Evolutionary conservation across 2,329 filamentous ascomycete genomes (phyloP), one percentile per base, ranked within the genome.

Genomic region (Penicillium sclerotiorum): DNA sequence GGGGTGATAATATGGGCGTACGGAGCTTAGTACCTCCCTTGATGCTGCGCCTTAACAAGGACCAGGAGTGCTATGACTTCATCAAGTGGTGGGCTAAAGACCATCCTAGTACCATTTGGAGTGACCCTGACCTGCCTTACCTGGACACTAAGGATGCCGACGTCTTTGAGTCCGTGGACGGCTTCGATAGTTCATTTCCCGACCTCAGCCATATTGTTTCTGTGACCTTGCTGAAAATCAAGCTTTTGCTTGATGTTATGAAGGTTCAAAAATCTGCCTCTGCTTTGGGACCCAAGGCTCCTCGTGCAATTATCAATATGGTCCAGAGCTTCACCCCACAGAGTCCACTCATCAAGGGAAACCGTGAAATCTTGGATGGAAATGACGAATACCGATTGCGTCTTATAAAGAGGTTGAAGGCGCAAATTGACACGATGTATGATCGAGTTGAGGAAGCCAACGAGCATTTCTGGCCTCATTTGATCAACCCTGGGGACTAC

Each of bases 11-110:
- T 49, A 64, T 79, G 66, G 72, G 73, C 0, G 15, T 79, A 3
- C 69, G 77, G 0, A 36, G 71, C 15, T 17, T 75, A 0, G 50
- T 77, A 0, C 78, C 80, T 0, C 53, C 59, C 0, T 35, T 78
- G 8, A 68, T 75, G 47, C 58, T 83, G 12, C 73, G 78, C 2
- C 67, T 82, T 6, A 70, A 71, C 17, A 66, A 60, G 35, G 79
- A 82, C 48, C 78, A 82, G 57, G 77, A 78, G n/a, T 74, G 70
- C 56, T 78, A 78, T 56, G 73, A 77, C 55, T 78, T 79, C 47
- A 27, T 78, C 57, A 80, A 77, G 61, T 80, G 73, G 76, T 80
- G 67, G 66, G 60, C 53, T 5, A 66, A 60, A 45, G 66, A 76
- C 41, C 73, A 61, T 69, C 3, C 3, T 28, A 13, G 6, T 13